Evolutionary conservation across 2,329 filamentous ascomycete species (phyloP), one percentile per base, ranked within the genome.

Genomic region (Didymella pinodella): DNA sequence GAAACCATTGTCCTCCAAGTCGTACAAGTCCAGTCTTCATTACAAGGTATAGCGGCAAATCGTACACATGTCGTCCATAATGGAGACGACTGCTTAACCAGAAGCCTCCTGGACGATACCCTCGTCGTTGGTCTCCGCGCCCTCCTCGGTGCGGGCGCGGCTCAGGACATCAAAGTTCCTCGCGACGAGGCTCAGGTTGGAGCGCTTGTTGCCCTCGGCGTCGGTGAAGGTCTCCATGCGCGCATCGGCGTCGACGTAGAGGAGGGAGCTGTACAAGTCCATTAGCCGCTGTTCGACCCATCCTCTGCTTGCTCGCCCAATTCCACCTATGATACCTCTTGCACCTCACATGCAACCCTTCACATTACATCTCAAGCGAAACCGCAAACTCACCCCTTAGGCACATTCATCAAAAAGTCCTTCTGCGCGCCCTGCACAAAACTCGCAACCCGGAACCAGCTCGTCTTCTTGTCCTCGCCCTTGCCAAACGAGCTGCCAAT

Each of bases 201-300:
- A 85, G 66, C 83, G 83, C 69, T 81, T 85, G 78, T 89, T 89
- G 75, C 91, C 91, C 46, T 95, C 90, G 66, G 44, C 48, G 51
- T 90, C 85, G 75, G 87, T 94, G 44, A 78, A 81, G 67, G 80
- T 83, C 44, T 77, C 74, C 80, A 94, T 87, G 65, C 80, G 81
- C 62, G 89, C 90, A 62, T 97, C 92, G 44, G 90, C 93, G 77
- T 98, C 94, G 48, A 98, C 82, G 72, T 87, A 92, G 63, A 99
- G 84, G 49, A 92, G 82, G 14, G 92, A 85, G 61, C 93, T 97
- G 61, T 59, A 1, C 12, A 11, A 7, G 20, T 2, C 29, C 20
- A n/a, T 50, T 8, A 50, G 48, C 26, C 36, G 10, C 36, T 16
- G 28, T 18, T 14, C 22, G 8, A 22, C 22, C n/a, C 32, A 36